A percentile compares a stretch with the other conserved stretches of the same genome.
phyloP scores from a whole-genome alignment of 768 basidiomycete species.

The Psilocybe tampanensis region DNA sequence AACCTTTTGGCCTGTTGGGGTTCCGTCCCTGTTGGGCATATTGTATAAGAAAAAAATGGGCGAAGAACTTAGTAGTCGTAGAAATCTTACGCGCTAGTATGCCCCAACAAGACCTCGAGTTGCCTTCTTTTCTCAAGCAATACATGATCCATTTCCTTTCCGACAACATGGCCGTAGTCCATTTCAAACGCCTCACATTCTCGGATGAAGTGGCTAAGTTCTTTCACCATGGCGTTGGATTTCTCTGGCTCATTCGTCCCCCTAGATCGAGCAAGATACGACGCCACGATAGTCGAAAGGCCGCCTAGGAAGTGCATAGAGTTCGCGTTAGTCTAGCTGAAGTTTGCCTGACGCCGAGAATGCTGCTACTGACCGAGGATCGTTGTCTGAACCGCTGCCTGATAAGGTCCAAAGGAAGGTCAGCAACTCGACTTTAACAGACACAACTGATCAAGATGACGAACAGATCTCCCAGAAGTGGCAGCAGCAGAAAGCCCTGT shows the following conservation, averaged over 20 bases:
- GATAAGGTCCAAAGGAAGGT: not conserved
- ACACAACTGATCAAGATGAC: not conserved
- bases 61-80: not conserved
- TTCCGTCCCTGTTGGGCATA: too few relatives aligned
- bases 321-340: not conserved
- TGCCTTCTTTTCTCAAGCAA: slow-evolving; percentile 20
- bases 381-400: slow-evolving; percentile 10
- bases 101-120: slow-evolving; percentile 33
- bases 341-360: not conserved
- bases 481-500: slow-evolving; percentile 54
- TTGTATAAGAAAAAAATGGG: not conserved
- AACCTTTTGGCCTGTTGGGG: not conserved
- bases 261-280: slow-evolving; percentile 71
- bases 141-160: slow-evolving; percentile 36
- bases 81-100: slow-evolving; percentile 24
- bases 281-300: slow-evolving; percentile 65
- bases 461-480: slow-evolving; percentile 2
- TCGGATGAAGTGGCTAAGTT: slow-evolving; percentile 68
- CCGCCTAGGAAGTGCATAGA: slow-evolving; percentile 41
- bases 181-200: slow-evolving; percentile 58
- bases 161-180: slow-evolving; percentile 51
- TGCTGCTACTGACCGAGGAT: not conserved
- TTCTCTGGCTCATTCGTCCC: slow-evolving; percentile 72
- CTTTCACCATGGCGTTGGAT: slow-evolving; percentile 56
- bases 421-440: not conserved